phyloP scores from a whole-genome alignment of 2,329 filamentous ascomycete species.

The Claviceps fusiformis region DNA sequence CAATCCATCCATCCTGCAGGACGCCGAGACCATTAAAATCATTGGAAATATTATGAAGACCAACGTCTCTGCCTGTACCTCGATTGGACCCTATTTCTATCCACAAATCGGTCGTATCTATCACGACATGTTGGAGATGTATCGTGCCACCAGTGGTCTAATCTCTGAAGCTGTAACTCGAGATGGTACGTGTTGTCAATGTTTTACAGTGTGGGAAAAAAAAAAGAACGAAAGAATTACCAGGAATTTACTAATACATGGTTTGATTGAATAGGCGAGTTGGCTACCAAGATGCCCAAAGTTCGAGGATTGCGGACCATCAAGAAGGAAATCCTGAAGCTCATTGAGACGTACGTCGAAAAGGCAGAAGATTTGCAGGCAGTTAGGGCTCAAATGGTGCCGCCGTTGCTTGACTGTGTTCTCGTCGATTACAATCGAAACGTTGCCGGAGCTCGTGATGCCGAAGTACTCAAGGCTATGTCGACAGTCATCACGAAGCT shows the following conservation, averaged over 20 bases:
- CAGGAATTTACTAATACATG: neutral
- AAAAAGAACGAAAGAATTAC: neutral
- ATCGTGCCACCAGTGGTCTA: constrained; percentile 86
- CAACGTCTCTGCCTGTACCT: constrained; percentile 95
- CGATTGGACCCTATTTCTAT: constrained; percentile 94
- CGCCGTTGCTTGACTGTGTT: constrained; percentile 87
- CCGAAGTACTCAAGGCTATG: constrained; percentile 94
- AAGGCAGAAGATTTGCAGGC: constrained; percentile 94
- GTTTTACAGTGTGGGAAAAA: constrained; percentile 15
- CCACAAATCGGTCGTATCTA: constrained; percentile 97
- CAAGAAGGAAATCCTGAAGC: constrained; percentile 98
- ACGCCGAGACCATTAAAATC: constrained; percentile 91
- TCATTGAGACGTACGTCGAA: constrained; percentile 95
- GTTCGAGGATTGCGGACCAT: constrained; percentile 91
- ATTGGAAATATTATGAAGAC: constrained; percentile 99
- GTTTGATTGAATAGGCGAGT: constrained; percentile 46
- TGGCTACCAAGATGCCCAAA: constrained; percentile 95
- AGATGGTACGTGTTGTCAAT: constrained; percentile 46
- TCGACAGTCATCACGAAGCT: constrained; percentile 94
- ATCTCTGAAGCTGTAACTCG: constrained; percentile 85
- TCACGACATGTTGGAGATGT: constrained; percentile 98
- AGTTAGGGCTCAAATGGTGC: constrained; percentile 86
- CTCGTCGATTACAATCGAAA: constrained; percentile 95
- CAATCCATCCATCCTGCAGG: constrained; percentile 76
- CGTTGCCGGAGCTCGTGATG: constrained; percentile 86